Evolutionary conservation across 176 grass and related monocot species (phyloP).

Genomic region (Oryza officinalis): DNA sequence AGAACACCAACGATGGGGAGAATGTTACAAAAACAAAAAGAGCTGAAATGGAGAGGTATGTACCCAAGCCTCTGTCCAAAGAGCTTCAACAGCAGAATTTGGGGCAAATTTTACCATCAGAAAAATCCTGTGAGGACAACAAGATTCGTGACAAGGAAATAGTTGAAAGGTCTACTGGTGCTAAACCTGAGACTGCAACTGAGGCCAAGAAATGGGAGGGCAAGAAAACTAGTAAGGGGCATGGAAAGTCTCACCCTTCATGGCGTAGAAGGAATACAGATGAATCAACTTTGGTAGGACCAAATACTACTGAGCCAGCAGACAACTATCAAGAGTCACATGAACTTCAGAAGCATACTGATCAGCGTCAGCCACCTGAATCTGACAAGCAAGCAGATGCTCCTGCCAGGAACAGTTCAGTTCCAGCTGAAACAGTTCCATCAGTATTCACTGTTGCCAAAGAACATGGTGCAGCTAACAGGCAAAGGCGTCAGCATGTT

Average conservation of each 20-base stretch:
- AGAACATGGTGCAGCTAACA: conserved; percentile 51
- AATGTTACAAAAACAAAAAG: conserved; percentile 73
- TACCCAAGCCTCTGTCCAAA: conserved; percentile 87
- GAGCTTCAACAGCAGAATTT: conserved; percentile 74
- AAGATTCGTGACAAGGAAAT: conserved; percentile 36
- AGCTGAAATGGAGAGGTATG: conserved; percentile 97
- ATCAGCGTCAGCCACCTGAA: conserved; percentile 43
- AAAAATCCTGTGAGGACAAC: conserved; percentile 36
- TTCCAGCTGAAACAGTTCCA: conserved; percentile 30
- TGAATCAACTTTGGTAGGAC: conserved; percentile 44
- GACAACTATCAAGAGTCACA: conserved; percentile 37
- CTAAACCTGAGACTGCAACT: conserved; percentile 42
- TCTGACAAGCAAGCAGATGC: conserved; percentile 34
- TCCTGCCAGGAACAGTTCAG: conserved; percentile 31
- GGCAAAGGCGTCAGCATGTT: conserved; percentile 54
- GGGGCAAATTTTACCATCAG: conserved; percentile 28
- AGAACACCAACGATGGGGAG: conserved; percentile 43
- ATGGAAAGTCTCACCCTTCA: conserved; percentile 75
- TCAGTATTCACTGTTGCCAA: conserved; percentile 30
- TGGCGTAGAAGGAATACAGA: conserved; percentile 82
- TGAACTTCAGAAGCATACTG: conserved; percentile 39
- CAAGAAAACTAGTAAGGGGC: conserved; percentile 61
- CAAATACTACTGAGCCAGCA: conserved; percentile 43
- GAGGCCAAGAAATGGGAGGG: conserved; percentile 66
- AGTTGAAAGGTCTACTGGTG: conserved; percentile 45